Base-by-base conservation (phyloP, 768 basidiomycete species). In the Lactarius evosmus region DNA sequence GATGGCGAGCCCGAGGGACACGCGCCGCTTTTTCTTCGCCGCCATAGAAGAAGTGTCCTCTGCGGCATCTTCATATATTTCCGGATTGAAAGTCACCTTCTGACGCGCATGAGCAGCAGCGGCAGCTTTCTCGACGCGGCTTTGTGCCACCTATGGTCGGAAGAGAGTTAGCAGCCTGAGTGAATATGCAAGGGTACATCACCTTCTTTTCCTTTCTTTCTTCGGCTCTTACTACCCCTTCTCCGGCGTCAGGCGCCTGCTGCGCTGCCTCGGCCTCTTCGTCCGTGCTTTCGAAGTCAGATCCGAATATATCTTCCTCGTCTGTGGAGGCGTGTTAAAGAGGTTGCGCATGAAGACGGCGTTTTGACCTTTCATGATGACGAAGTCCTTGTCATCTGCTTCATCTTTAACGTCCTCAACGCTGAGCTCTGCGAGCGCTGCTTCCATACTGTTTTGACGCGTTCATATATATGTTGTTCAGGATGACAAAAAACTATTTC, bases 281-380 rank as follows among this genome's bases (percentile, higher is more conserved):
- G 62, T 93, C 92, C 0, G 92, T 93, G 67, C 88, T 90, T 66
- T 85, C 89, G 70, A 95, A 94, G 72, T 94, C 92, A 11, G 88
- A 90, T 67, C 82, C 91, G 63, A 92, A 91, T 8, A 87, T 72
- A 70, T 93, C 91, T 67, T 89, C 85, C 72, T 95, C 92, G 57
- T 90, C 92, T 91, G 70, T 53, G 58, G 41, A 56, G 17, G 40
- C n/a, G 30, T 56, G 9, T 12, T 11, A 30, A n/a, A 34, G 29
- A 40, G 22, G 30, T 25, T 49, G 2, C 27, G 38, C 5, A 34
- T 19, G 7, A 56, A 14, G 16, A 25, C 8, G 44, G 4, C 29
- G n/a, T 61, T 33, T 68, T 38, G 63, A 86, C 91, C 89, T 71
- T 84, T 87, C 25, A 82, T 82, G 38, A 84, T 74, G 4, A 83